Percentiles rank a stretch among this genome's conserved stretches.
These are phyloP conservation scores for Alternaria ventricosa DNA, from an alignment of 2,329 filamentous ascomycete species.

Conservation along the genomic window DNA sequence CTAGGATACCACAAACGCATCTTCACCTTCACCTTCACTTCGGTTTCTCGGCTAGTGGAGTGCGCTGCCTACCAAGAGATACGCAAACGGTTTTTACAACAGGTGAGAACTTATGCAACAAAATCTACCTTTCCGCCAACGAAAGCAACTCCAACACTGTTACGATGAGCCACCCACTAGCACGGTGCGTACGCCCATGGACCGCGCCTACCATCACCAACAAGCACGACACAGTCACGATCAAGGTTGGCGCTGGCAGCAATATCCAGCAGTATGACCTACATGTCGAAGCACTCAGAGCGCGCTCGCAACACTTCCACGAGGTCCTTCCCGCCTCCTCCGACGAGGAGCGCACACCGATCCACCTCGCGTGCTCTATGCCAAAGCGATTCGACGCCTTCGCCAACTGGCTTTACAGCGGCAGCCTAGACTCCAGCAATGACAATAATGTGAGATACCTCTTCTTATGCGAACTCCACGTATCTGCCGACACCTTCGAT, in stretches of 20 bases:
- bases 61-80: neutral
- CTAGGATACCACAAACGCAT: too few relatives aligned
- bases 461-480: neutral
- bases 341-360: neutral
- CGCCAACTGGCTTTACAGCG: neutral
- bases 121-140: neutral
- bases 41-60: neutral
- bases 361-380: neutral
- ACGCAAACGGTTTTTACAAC: neutral
- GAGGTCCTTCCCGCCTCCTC: neutral
- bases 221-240: neutral
- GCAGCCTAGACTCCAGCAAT: neutral
- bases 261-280: neutral
- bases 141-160: neutral
- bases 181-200: neutral
- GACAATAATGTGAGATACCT: neutral
- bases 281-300: neutral
- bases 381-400: neutral
- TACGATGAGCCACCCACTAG: neutral
- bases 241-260: rapidly evolving
- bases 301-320: neutral
- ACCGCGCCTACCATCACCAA: neutral
- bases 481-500: neutral
- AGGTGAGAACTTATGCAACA: neutral
- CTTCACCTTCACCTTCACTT: neutral